A percentile compares a stretch with the other conserved stretches of the same genome.
Evolutionary conservation across 208 protist genomes (phyloP).

Genomic region (Crithidia bombi): DNA sequence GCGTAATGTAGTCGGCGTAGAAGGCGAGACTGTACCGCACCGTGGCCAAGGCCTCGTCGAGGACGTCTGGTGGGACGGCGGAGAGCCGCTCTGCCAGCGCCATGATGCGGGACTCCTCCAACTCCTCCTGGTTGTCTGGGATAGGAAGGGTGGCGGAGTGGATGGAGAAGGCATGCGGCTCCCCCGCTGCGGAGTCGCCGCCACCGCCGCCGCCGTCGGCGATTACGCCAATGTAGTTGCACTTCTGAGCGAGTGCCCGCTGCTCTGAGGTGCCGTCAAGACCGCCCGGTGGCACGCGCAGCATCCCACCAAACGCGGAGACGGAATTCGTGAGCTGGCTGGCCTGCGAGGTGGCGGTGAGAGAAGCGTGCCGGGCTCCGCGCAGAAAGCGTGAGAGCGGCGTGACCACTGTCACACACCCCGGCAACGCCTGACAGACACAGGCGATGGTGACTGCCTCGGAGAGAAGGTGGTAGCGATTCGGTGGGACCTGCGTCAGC

Average conservation of each 20-base stretch:
- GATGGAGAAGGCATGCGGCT: neutral
- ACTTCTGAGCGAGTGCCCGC: neutral
- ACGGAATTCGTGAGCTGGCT: neutral
- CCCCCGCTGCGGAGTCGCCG: neutral
- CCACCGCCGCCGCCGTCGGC: neutral
- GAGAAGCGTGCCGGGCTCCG: neutral
- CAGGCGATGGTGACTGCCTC: conserved; percentile 8
- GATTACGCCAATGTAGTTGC: neutral
- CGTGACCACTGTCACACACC: conserved; percentile 27
- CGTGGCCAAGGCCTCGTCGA: conserved; percentile 22
- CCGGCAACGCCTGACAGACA: conserved; percentile 25
- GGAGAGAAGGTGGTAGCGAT: conserved; percentile 46
- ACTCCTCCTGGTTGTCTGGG: neutral
- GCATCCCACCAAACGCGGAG: neutral
- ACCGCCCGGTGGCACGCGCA: neutral
- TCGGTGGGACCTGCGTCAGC: conserved; percentile 37
- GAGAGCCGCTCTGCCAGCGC: conserved; percentile 17
- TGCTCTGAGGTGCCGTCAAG: neutral
- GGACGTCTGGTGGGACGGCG: conserved; percentile 18
- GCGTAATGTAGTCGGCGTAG: conserved; percentile 34
- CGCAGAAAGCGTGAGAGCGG: conserved; percentile 20
- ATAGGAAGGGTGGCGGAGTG: neutral
- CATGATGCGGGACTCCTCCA: conserved; percentile 4
- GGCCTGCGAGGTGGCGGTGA: neutral
- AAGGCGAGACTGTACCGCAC: conserved; percentile 26